A percentile compares a stretch with the other conserved stretches of the same genome.
phyloP scores from a whole-genome alignment of 2,329 filamentous ascomycete genomes.

The Ilyonectria destructans region DNA sequence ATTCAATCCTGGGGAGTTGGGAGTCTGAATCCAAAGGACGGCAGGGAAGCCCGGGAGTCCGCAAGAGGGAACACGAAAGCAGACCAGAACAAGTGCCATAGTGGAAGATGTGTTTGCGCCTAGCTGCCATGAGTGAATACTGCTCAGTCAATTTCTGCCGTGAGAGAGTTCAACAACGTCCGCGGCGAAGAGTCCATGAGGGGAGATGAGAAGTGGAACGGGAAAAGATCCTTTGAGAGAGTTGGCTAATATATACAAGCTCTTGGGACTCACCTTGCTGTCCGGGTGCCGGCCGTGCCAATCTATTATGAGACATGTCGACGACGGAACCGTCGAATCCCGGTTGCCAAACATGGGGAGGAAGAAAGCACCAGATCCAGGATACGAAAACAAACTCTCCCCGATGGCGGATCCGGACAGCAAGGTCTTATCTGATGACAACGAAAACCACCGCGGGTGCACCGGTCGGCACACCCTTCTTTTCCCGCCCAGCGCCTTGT shows the following conservation, averaged over 20 bases:
- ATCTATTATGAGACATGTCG: slow-evolving; percentile 50
- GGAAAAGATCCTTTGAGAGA: slow-evolving; percentile 56
- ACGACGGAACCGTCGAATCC: slow-evolving; percentile 48
- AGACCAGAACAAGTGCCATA: slow-evolving; percentile 28
- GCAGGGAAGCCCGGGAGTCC: slow-evolving; percentile 12
- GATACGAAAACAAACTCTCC: slow-evolving; percentile 51
- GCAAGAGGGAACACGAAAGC: slow-evolving; percentile 16
- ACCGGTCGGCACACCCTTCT: slow-evolving; percentile 44
- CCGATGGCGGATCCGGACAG: slow-evolving; percentile 54
- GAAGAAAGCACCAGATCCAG: slow-evolving; percentile 52
- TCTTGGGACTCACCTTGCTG: slow-evolving; percentile 69
- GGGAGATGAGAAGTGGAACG: slow-evolving; percentile 28
- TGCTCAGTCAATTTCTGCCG: slow-evolving; percentile 47
- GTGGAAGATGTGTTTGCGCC: slow-evolving; percentile 25
- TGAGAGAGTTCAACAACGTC: slow-evolving; percentile 35
- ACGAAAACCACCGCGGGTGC: slow-evolving; percentile 46
- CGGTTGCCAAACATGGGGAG: slow-evolving; percentile 44
- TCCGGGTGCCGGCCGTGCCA: slow-evolving; percentile 60
- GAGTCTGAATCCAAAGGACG: slow-evolving; percentile 33
- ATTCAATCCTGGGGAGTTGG: slow-evolving; percentile 38
- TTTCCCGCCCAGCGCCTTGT: slow-evolving; percentile 53
- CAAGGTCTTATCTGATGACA: slow-evolving; percentile 48
- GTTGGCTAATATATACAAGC: slow-evolving; percentile 69
- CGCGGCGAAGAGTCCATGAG: slow-evolving; percentile 44
- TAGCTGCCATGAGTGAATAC: slow-evolving; percentile 48